Base-by-base conservation (phyloP, 495 filamentous ascomycete species). In the Parmelia sp. region DNA sequence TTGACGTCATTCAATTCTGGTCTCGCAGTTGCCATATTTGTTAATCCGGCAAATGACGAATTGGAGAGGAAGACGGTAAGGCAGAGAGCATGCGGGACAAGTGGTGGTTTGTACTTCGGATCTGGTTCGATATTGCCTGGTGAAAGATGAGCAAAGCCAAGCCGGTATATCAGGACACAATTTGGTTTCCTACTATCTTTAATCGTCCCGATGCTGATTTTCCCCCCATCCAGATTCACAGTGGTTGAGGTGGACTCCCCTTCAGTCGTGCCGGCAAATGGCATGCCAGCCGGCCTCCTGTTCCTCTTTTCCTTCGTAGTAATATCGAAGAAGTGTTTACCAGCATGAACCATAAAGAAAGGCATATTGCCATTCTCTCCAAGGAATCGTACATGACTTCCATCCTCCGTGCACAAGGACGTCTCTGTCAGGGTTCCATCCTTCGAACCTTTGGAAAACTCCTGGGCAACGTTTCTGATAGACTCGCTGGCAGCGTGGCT, bases 291-390 rank as follows among this genome's bases (percentile, higher is more conserved):
- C 4, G 62, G 23, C 21, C 62, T 29, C 25, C 11, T 45, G 35
- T 58, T 27, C 15, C 42, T 36, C 6, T 29, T 53, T 17, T 57
- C 31, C 37, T 14, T 21, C 23, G 37, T 4, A 12, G 3, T 25
- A 1, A 21, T 4, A 15, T 29, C 57, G 57, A 74, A 71, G 17
- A 70, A 47, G 19, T 68, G 61, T 36, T 56, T 58, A n/a, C 71
- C 72, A 29, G 71, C 71, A 25, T 67, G 69, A 23, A 73, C 71
- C 58, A 74, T 63, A 51, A 69, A 68, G 42, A 76, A 69, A 3
- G 74, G 74, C 53, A 75, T 61, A 49, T 73, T 62, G 40, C 64
- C 39, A 25, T 69, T 12, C 14, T 51, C 42, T 10, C 74, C 74
- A 3, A 75, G 29, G 42, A 74, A 76, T 25, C 63, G 68, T 39